Evolutionary conservation across 1,284 basidiomycete species (phyloP).

Genomic region (Volvariella surrecta): DNA sequence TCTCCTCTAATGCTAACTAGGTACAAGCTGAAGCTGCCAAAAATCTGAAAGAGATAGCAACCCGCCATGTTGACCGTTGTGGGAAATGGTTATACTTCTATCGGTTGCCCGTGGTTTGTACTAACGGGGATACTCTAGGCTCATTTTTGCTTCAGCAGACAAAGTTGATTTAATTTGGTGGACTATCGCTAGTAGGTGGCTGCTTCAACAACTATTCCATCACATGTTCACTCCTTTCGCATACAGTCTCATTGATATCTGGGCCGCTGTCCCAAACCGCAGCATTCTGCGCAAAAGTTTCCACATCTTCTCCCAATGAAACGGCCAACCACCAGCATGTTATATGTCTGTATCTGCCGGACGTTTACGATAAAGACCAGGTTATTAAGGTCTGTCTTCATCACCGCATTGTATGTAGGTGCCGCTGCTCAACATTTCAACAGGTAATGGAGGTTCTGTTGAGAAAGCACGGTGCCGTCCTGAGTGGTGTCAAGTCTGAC

Average conservation of each 20-base stretch:
- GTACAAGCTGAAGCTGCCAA: conserved; percentile 47
- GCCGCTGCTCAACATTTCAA: conserved; percentile 1
- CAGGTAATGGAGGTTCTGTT: conserved; percentile 63
- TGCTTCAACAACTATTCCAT: not conserved
- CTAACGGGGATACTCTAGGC: conserved; percentile 29
- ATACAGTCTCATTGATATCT: conserved; percentile 47
- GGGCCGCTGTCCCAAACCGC: conserved; percentile 51
- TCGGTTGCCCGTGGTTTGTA: not conserved
- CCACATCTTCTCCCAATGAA: conserved; percentile 47
- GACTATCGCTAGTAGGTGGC: conserved; percentile 41
- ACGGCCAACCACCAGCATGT: conserved; percentile 47
- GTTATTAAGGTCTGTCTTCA: conserved; percentile 39
- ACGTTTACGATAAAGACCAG: conserved; percentile 54
- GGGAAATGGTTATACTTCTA: conserved; percentile 53
- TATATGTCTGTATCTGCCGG: conserved; percentile 63
- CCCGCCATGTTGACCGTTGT: conserved; percentile 38
- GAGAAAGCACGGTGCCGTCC: conserved; percentile 50
- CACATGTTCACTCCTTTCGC: not conserved
- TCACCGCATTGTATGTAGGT: not conserved
- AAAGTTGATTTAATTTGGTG: conserved; percentile 57
- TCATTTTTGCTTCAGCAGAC: conserved; percentile 51
- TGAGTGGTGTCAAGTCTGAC: conserved; percentile 63
- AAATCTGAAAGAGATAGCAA: conserved; percentile 49
- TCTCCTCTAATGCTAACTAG: conserved; percentile 23
- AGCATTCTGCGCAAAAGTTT: conserved; percentile 50